Conservation (phyloP, 495 filamentous ascomycete species). For the Hyaloscypha finlandica region DNA sequence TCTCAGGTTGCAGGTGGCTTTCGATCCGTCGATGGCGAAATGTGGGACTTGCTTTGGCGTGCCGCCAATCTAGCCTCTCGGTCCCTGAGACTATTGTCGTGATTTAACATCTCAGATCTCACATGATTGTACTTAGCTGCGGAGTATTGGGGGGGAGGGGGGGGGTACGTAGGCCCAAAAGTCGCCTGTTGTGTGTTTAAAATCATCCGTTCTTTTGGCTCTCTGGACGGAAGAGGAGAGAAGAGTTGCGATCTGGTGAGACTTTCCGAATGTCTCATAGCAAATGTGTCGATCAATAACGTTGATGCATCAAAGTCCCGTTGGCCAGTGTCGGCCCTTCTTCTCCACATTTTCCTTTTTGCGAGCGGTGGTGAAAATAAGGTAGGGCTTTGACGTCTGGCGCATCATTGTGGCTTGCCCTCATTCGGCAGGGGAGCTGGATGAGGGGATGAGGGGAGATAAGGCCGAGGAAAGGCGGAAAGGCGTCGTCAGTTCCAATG, state of each 20-base stretch:
- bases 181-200: not conserved
- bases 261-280: not conserved
- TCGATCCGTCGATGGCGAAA: slow-evolving; percentile 2
- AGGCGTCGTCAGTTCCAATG: too few relatives aligned
- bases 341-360: not conserved
- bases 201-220: not conserved
- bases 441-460: not conserved
- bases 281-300: not conserved
- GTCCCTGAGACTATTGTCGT: too few relatives aligned
- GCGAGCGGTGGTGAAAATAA: slow-evolving; percentile 29
- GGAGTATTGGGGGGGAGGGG: not conserved
- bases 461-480: too few relatives aligned
- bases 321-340: not conserved
- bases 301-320: not conserved
- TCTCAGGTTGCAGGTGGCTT: not conserved
- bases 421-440: not conserved
- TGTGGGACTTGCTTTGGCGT: slow-evolving; percentile 7
- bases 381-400: slow-evolving; percentile 26
- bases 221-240: not conserved
- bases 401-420: slow-evolving; percentile 4
- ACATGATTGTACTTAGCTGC: not conserved
- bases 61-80: not conserved
- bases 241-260: not conserved
- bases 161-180: not conserved
- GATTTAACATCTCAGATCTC: not conserved